Evolutionary conservation across 371 early-diverging fungal species (phyloP).

Genomic region (Mycotypha africana): DNA sequence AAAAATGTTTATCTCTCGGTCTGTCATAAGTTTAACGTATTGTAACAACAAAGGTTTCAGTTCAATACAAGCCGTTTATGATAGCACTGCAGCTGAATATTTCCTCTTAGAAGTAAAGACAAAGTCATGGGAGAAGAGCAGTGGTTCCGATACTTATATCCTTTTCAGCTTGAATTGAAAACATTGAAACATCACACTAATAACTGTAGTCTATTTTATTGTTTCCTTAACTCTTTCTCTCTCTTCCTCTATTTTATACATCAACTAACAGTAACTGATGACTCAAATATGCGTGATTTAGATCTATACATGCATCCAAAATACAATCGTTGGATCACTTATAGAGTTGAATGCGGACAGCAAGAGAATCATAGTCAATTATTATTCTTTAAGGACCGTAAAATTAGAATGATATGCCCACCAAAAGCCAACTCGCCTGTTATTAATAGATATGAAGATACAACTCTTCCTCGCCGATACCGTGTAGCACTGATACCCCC

Average conservation of each 20-base stretch:
- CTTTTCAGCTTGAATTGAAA: conserved; percentile 1
- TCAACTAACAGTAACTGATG: conserved; percentile 17
- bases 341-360: too few species aligned
- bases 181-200: too few species aligned
- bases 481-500: conserved; percentile 26
- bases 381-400: conserved; percentile 7
- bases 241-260: conserved; percentile 5
- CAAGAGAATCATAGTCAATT: neutral
- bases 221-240: neutral
- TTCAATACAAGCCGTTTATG: conserved; percentile 19
- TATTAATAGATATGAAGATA: conserved; percentile 4
- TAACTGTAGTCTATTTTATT: too few species aligned
- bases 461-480: conserved; percentile 2
- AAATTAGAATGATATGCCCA: conserved; percentile 21
- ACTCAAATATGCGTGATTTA: conserved; percentile 6
- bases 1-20: too few species aligned
- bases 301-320: conserved; percentile 26
- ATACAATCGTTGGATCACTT: conserved; percentile 15
- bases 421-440: conserved; percentile 19
- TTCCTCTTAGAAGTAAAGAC: conserved; percentile 11
- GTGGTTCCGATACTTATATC: conserved; percentile 11
- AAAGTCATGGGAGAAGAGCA: conserved; percentile 1
- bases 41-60: conserved; percentile 12
- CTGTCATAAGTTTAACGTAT: too few species aligned
- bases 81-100: conserved; percentile 1